Evolutionary conservation across 139 green algal species (phyloP), one percentile per base, ranked within the genome.

Genomic region (Tetradesmus lagerheimii): DNA sequence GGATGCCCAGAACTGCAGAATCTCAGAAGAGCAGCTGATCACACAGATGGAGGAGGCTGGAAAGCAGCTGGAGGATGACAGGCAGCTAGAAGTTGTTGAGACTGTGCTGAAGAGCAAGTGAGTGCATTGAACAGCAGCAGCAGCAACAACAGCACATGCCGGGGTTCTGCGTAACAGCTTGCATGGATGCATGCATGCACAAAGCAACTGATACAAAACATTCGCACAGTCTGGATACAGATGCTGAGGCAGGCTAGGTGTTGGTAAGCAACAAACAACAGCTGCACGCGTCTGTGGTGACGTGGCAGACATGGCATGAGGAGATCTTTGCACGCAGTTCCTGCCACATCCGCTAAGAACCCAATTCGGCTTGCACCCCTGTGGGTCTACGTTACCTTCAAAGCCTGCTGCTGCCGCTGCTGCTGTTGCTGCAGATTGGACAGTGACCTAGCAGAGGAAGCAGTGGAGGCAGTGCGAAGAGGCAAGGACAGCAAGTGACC

Each of bases 381-480:
- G n/a, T n/a, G n/a, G n/a, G n/a, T n/a, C n/a, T n/a, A n/a, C n/a
- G n/a, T n/a, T n/a, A n/a, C n/a, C 23, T 11, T 5, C 62, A 75
- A n/a, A 8, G 25, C 66, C 34, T 31, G 29, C 27, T 76, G 27
- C 66, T 45, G 76, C 37, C 34, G 76, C 35, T 82, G 35, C 18
- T 31, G 76, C 18, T 37, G 23, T 0, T 16, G 14, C 76, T 31
- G 23, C 83, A 88, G 83, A 64, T 35, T 88, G 29, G 83, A 88
- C 38, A 38, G 57, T 31, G 83, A 88, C 35, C 38, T 88, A 15
- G 83, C 41, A 41, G 83, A 81, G n/a, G 83, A 88, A 16, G 83
- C 83, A 50, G 27, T 88, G 11, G 83, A 80, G 15, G 83, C 83
- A 29, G 25, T 88, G 62, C 37, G 29, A 4, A 57, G 75, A 31